These are phyloP conservation scores for Plasmopara muralis DNA, from an alignment of 352 stramenopile genomes.

Conservation along the genomic window DNA sequence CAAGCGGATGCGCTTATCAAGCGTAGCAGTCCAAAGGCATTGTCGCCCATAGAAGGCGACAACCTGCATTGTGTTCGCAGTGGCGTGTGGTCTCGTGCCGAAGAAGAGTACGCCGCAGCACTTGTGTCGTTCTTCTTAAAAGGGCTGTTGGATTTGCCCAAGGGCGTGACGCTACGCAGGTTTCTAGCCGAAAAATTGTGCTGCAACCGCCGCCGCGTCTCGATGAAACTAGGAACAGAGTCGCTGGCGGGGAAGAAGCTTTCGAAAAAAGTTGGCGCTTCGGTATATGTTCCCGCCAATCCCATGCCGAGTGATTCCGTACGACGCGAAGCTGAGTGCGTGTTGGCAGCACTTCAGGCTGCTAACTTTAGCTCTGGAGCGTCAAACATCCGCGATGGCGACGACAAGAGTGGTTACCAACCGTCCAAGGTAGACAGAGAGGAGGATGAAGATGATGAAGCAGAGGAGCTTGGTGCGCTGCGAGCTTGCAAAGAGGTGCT, in stretches of 20 bases:
- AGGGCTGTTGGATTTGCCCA: constrained; percentile 38
- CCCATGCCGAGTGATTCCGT: constrained; percentile 28
- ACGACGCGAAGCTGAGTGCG: constrained; percentile 25
- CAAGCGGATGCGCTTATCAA: constrained; percentile 70
- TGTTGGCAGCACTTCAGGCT: constrained; percentile 30
- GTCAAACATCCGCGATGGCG: constrained; percentile 7
- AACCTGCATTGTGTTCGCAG: constrained; percentile 35
- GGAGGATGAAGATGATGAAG: constrained; percentile 6
- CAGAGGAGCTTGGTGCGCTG: not conserved
- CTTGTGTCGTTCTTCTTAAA: constrained; percentile 64
- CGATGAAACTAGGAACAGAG: constrained; percentile 70
- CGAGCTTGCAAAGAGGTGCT: not conserved
- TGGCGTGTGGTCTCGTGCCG: constrained; percentile 51
- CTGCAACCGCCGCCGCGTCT: constrained; percentile 59
- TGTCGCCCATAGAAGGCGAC: constrained; percentile 9
- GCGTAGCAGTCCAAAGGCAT: constrained; percentile 7
- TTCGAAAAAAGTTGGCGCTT: constrained; percentile 57
- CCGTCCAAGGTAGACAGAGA: constrained; percentile 12
- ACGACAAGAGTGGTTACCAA: constrained; percentile 9
- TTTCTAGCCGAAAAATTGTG: constrained; percentile 59
- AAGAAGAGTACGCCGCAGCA: constrained; percentile 58
- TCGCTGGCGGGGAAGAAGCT: constrained; percentile 52
- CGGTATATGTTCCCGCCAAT: constrained; percentile 44
- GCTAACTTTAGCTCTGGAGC: constrained; percentile 28
- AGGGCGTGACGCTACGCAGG: constrained; percentile 61